Conservation (phyloP, 2,329 filamentous ascomycete species). For the Colletotrichum horii region DNA sequence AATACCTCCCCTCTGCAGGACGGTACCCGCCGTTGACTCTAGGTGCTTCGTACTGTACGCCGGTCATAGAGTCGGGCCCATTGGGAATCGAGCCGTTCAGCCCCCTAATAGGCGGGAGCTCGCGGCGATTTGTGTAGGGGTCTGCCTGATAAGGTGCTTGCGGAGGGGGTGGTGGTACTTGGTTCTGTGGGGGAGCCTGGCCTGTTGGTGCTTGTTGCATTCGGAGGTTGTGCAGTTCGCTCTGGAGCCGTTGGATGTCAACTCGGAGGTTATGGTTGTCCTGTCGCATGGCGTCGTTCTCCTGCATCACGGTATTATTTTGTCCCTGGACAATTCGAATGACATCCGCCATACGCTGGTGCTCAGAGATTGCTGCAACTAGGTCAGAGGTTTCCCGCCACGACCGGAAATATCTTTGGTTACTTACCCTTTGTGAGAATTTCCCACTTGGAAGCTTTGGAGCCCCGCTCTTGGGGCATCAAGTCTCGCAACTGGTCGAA, state of each 20-base stretch:
- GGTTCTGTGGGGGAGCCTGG: conserved; percentile 3
- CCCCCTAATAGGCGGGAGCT: conserved; percentile 63
- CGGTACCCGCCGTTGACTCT: conserved; percentile 52
- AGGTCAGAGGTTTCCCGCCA: background rate
- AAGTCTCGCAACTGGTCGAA: conserved; percentile 82
- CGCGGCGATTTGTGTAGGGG: conserved; percentile 43
- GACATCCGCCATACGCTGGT: conserved; percentile 58
- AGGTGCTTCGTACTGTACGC: conserved; percentile 65
- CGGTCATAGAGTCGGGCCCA: conserved; percentile 67
- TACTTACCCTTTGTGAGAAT: conserved; percentile 83
- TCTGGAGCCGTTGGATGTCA: conserved; percentile 54
- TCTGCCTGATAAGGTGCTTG: conserved; percentile 29
- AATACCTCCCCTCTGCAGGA: conserved; percentile 38
- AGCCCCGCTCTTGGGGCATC: conserved; percentile 80
- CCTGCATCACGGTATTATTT: conserved; percentile 44
- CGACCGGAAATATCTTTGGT: conserved; percentile 28
- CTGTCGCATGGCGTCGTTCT: conserved; percentile 54
- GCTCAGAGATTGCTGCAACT: conserved; percentile 63
- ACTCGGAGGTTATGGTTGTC: conserved; percentile 53
- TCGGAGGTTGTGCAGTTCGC: conserved; percentile 31
- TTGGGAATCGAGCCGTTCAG: conserved; percentile 48
- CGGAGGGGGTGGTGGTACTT: conserved; percentile 27
- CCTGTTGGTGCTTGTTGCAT: conserved; percentile 29
- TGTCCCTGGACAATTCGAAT: conserved; percentile 53
- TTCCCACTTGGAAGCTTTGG: conserved; percentile 90